Evolutionary conservation across 139 green algal species (phyloP), one percentile per base, ranked within the genome.

Genomic region (Prasinococcaceae sp.): DNA sequence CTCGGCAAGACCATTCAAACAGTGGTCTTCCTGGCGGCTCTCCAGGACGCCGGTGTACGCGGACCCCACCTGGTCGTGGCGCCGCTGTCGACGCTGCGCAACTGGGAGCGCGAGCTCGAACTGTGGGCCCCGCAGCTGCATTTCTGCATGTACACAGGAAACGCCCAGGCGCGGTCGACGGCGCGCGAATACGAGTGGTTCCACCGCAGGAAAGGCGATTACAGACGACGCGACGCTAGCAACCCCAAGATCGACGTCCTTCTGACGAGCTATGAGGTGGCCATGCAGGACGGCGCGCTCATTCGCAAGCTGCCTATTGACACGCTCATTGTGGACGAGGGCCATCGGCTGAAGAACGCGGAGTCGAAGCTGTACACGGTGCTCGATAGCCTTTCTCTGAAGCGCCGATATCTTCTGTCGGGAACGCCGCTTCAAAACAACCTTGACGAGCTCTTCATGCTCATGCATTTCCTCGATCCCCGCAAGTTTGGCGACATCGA

Each of bases 201-300:
- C 10, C 10, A 14, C 12, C 12, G 12, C 35, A 10, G 14, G 14
- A 41, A 41, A 14, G 14, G 35, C 10, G 14, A 41, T 19, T 19
- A 19, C 35, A 10, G 14, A 41, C 12, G 35, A 19, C 12, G 35
- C 35, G 10, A 41, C 14, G 35, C 35, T 41, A 14, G 69, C 40
- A 33, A 37, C 12, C 63, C 61, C 52, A 81, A 79, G 55, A 86
- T 88, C 47, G 76, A 94, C 54, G 72, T 77, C 32, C 59, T 80
- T 38, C 40, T 94, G 61, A 94, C 85, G 19, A 94, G 83, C 1
- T 94, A 88, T 52, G 85, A 94, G 66, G 77, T 90, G 45, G 75
- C 90, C 30, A 64, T 87, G 19, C 80, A 84, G 60, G 86, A 95
- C 50, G 68, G 72, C 35, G 23, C 12, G 17, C 24, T 43, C 6